These are phyloP conservation scores for Suhomyces bribrorum DNA, from an alignment of 1,139 yeast species.

Conservation along the genomic window DNA sequence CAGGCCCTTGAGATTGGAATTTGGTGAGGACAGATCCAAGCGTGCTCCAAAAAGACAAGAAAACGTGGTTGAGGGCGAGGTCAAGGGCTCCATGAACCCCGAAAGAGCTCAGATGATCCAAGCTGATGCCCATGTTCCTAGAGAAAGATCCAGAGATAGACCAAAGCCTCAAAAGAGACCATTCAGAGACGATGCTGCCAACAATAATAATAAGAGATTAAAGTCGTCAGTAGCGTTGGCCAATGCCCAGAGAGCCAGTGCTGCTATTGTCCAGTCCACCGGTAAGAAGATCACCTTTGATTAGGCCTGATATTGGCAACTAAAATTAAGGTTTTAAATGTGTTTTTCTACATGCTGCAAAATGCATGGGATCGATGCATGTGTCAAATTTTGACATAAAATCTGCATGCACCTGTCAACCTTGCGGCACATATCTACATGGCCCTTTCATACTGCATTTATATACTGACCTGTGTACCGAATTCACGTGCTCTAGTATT, in stretches of 20 bases:
- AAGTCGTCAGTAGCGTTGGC: constrained; percentile 90
- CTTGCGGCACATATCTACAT: too few relatives aligned
- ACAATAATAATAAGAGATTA: constrained; percentile 47
- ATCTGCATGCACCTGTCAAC: too few relatives aligned
- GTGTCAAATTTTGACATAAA: too few relatives aligned
- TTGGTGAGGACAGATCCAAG: constrained; percentile 91
- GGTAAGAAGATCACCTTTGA: constrained; percentile 83
- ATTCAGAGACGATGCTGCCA: constrained; percentile 17
- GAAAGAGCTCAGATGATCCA: not conserved
- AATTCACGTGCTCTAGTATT: too few relatives aligned
- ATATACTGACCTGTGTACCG: too few relatives aligned
- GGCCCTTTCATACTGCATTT: too few relatives aligned
- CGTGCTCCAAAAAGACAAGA: constrained; percentile 49
- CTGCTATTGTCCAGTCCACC: constrained; percentile 84
- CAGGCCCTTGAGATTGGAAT: constrained; percentile 82
- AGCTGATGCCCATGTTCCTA: constrained; percentile 49
- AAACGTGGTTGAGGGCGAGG: constrained; percentile 1
- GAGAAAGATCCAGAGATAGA: constrained; percentile 11
- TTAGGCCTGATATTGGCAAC: constrained; percentile 16
- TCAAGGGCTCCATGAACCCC: not conserved
- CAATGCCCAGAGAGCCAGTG: constrained; percentile 84
- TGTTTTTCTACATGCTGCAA: too few relatives aligned
- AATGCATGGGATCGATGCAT: too few relatives aligned
- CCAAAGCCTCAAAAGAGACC: constrained; percentile 21
- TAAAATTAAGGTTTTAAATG: too few relatives aligned